Percentiles rank a stretch among this genome's conserved stretches.
phyloP scores from a whole-genome alignment of 164 flowering plant genomes.

The Nelumbo lutea region DNA sequence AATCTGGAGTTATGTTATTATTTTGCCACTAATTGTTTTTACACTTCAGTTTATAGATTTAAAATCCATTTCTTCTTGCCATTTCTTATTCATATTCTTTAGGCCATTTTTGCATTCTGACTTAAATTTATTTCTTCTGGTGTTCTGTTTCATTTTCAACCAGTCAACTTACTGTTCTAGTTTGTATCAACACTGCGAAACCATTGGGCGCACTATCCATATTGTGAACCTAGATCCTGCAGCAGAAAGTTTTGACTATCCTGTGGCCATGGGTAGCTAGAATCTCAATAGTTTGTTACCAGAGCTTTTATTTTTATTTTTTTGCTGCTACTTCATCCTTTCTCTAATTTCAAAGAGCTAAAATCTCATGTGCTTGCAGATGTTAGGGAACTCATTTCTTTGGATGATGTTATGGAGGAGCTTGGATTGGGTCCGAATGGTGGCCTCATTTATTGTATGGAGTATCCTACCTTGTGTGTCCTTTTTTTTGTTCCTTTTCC shows the following conservation, averaged over 20 bases:
- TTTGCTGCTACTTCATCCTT: no score
- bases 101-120: neutral
- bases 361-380: constrained; percentile 41
- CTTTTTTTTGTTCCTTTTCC: constrained; percentile 1
- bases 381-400: constrained; percentile 81
- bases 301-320: neutral
- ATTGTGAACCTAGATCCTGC: constrained; percentile 96
- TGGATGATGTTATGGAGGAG: constrained; percentile 99
- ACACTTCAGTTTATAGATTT: neutral
- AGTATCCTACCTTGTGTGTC: constrained; percentile 62
- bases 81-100: neutral
- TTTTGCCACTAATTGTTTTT: neutral
- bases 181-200: constrained; percentile 73
- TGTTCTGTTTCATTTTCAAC: neutral
- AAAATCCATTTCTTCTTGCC: neutral
- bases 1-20: constrained; percentile 1
- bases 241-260: constrained; percentile 94
- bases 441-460: constrained; percentile 96
- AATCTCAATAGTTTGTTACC: neutral
- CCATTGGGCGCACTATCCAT: constrained; percentile 58
- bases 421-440: constrained; percentile 94
- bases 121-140: neutral
- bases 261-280: constrained; percentile 78
- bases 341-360: neutral
- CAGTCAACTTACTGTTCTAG: constrained; percentile 97